Percentiles rank a stretch among this genome's conserved stretches.
Conservation (phyloP, 2,329 filamentous ascomycete genomes). For the Zymoseptoria tritici region DNA sequence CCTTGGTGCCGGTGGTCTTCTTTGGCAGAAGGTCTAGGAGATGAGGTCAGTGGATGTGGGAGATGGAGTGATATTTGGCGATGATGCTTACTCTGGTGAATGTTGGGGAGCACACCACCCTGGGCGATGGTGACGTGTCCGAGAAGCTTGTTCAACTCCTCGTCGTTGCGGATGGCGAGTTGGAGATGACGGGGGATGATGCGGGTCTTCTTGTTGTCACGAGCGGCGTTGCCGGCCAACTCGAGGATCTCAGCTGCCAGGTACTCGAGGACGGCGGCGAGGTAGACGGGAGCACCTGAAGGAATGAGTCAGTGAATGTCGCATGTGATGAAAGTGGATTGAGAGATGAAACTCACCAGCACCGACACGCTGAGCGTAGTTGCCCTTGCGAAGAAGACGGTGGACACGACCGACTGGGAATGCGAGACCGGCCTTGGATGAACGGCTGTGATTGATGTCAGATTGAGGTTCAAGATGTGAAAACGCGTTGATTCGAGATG, state of each 20-base stretch:
- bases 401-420: constrained; percentile 99
- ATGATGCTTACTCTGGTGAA: constrained; percentile 74
- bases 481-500: constrained; percentile 25
- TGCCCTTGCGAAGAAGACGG: constrained; percentile 96
- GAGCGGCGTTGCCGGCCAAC: constrained; percentile 94
- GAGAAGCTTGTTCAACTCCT: constrained; percentile 98
- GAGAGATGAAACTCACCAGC: constrained; percentile 53
- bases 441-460: constrained; percentile 62
- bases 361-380: constrained; percentile 99
- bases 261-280: constrained; percentile 96
- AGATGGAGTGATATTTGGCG: background rate
- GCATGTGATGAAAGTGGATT: constrained; percentile 4
- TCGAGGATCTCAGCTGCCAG: constrained; percentile 96
- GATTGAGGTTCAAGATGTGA: constrained; percentile 25
- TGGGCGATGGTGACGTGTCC: constrained; percentile 95
- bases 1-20: constrained; percentile 76
- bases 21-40: constrained; percentile 86
- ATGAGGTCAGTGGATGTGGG: constrained; percentile 33
- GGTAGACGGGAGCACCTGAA: constrained; percentile 48
- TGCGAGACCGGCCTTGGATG: constrained; percentile 97
- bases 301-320: constrained; percentile 10
- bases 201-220: constrained; percentile 99
- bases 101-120: constrained; percentile 94
- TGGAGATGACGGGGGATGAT: constrained; percentile 97
- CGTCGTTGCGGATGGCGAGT: constrained; percentile 91